These are phyloP conservation scores for Ammopiptanthus mongolicus DNA, from an alignment of 306 rosid genomes.

Conservation along the genomic window DNA sequence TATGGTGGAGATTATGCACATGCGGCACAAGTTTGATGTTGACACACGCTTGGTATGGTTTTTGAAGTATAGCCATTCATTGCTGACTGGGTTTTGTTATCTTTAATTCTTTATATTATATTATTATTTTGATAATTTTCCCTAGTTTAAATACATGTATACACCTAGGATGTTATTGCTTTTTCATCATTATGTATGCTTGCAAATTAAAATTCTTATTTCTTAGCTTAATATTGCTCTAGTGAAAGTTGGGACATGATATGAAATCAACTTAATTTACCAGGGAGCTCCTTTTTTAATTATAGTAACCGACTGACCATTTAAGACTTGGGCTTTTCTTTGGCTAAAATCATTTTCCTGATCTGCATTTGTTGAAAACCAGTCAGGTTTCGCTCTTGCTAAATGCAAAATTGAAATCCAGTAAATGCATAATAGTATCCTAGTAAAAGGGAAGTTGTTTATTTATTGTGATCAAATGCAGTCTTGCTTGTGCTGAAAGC, in stretches of 20 bases:
- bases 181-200: not conserved
- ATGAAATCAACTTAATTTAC: not conserved
- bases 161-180: not conserved
- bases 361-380: not conserved
- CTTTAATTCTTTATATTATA: not conserved
- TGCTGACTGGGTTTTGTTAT: not conserved
- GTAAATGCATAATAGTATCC: not conserved
- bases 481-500: not conserved
- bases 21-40: constrained; percentile 93
- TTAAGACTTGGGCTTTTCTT: not conserved
- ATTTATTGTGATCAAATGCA: not conserved
- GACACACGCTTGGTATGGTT: constrained; percentile 89
- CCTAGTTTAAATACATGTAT: not conserved
- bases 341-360: not conserved
- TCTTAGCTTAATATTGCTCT: not conserved
- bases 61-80: not conserved
- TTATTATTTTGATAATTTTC: not conserved
- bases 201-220: not conserved
- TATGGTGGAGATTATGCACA: constrained; percentile 99
- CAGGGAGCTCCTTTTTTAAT: not conserved
- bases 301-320: not conserved
- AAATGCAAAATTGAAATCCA: not conserved
- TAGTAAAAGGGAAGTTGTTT: not conserved
- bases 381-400: not conserved
- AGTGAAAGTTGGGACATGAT: not conserved